Evolutionary conservation across 495 filamentous ascomycete genomes (phyloP).

Genomic region (Talaromyces borbonicus): DNA sequence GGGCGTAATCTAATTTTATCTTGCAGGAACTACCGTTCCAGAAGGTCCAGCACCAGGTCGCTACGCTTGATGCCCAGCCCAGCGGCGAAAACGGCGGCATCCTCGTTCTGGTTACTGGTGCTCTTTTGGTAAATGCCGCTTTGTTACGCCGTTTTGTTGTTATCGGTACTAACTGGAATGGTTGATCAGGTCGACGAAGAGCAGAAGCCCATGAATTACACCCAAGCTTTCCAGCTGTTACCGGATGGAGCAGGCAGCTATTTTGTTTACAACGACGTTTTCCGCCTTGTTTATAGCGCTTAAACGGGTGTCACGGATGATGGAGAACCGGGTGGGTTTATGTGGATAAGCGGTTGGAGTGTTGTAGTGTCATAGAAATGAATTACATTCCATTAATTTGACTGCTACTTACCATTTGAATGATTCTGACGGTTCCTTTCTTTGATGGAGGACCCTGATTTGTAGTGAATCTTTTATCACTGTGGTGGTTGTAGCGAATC

Average conservation of each 20-base stretch:
- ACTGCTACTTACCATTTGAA: slow-evolving; percentile 1
- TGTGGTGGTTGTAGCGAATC: too few species aligned
- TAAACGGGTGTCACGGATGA: neutral
- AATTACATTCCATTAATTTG: neutral
- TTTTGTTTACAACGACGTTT: slow-evolving; percentile 87
- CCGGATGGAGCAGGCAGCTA: slow-evolving; percentile 60
- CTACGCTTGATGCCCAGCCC: slow-evolving; percentile 71
- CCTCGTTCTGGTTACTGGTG: slow-evolving; percentile 76
- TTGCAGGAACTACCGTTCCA: slow-evolving; percentile 65
- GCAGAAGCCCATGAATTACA: slow-evolving; percentile 71
- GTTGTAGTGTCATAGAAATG: neutral
- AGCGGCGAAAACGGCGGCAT: slow-evolving; percentile 49
- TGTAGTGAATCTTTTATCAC: too few species aligned
- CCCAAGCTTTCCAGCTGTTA: slow-evolving; percentile 73
- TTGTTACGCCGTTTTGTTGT: neutral
- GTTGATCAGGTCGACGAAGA: slow-evolving; percentile 65
- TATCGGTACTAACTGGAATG: slow-evolving; percentile 4
- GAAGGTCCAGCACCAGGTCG: slow-evolving; percentile 60
- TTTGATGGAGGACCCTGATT: too few species aligned
- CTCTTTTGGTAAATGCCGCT: slow-evolving; percentile 56
- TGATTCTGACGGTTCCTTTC: too few species aligned
- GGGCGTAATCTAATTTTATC: neutral
- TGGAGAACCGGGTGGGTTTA: neutral
- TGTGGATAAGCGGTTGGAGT: neutral
- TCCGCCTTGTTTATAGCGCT: slow-evolving; percentile 62